Conservation (phyloP, 805 yeast genomes). For the Starmera caribaea region DNA sequence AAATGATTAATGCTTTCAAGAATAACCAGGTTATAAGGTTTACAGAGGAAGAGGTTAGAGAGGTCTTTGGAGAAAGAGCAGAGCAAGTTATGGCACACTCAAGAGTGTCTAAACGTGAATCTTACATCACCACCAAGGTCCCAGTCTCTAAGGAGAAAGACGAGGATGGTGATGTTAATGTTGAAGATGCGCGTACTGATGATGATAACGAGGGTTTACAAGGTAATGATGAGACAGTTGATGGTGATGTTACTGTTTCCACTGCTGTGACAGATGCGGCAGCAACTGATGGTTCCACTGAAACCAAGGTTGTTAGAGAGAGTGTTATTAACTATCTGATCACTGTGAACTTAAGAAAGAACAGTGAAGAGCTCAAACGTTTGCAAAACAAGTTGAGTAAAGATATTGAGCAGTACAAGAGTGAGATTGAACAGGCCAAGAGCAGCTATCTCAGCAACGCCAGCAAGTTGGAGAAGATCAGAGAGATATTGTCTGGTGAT, state of each 20-base stretch:
- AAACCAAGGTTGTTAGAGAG: no score
- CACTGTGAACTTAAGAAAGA: background rate
- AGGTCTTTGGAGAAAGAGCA: conserved; percentile 7
- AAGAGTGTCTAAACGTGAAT: background rate
- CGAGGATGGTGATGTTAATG: background rate
- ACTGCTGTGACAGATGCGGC: no score
- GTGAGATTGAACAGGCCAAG: conserved; percentile 4
- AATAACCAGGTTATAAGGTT: background rate
- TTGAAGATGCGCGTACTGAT: background rate
- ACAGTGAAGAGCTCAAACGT: conserved; percentile 1
- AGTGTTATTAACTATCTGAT: no score
- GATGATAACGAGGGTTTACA: background rate
- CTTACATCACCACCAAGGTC: background rate
- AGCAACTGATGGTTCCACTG: no score
- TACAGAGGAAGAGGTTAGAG: conserved; percentile 8
- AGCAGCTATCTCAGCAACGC: conserved; percentile 2
- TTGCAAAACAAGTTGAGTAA: background rate
- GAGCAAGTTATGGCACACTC: conserved; percentile 2
- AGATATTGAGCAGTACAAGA: conserved; percentile 1
- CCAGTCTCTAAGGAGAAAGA: background rate
- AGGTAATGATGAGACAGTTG: background rate
- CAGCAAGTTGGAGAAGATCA: conserved; percentile 3
- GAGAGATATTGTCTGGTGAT: conserved; percentile 30
- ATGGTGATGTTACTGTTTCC: no score
- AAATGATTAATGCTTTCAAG: conserved; percentile 4